Evolutionary conservation across 441 rosid genomes (phyloP).

Genomic region (Gossypium aridum): DNA sequence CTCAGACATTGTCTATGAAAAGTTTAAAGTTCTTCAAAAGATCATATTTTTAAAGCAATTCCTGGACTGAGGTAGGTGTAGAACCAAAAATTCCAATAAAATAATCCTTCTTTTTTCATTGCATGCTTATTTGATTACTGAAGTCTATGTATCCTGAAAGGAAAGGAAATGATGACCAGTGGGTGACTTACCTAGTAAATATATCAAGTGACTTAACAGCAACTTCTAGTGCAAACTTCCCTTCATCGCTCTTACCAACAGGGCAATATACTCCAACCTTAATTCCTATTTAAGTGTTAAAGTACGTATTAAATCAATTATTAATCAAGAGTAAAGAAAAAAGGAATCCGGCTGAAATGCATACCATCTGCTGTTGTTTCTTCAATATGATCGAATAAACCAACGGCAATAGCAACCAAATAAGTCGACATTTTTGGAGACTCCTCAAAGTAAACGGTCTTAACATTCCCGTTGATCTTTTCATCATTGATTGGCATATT

Average conservation of each 20-base stretch:
- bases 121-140: too few relatives aligned
- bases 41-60: too few relatives aligned
- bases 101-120: too few relatives aligned
- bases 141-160: not conserved
- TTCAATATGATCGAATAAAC: slow-evolving; percentile 83
- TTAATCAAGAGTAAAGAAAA: not conserved
- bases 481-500: slow-evolving; percentile 77
- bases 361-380: slow-evolving; percentile 85
- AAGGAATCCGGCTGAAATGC: not conserved
- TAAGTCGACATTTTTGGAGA: slow-evolving; percentile 94
- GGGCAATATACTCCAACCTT: slow-evolving; percentile 89
- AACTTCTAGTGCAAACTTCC: slow-evolving; percentile 78
- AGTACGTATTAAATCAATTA: not conserved
- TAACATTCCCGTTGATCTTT: slow-evolving; percentile 56
- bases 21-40: too few relatives aligned
- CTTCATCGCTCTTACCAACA: slow-evolving; percentile 84
- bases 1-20: too few relatives aligned
- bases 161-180: slow-evolving; percentile 4
- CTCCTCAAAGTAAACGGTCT: slow-evolving; percentile 69
- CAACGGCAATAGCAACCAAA: slow-evolving; percentile 88
- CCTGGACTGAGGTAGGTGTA: too few relatives aligned
- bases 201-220: slow-evolving; percentile 83
- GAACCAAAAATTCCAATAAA: too few relatives aligned
- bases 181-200: slow-evolving; percentile 58
- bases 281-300: slow-evolving; percentile 35